phyloP scores from a whole-genome alignment of 371 early-diverging fungal species.

The Paraphysoderma sedebokerense region DNA sequence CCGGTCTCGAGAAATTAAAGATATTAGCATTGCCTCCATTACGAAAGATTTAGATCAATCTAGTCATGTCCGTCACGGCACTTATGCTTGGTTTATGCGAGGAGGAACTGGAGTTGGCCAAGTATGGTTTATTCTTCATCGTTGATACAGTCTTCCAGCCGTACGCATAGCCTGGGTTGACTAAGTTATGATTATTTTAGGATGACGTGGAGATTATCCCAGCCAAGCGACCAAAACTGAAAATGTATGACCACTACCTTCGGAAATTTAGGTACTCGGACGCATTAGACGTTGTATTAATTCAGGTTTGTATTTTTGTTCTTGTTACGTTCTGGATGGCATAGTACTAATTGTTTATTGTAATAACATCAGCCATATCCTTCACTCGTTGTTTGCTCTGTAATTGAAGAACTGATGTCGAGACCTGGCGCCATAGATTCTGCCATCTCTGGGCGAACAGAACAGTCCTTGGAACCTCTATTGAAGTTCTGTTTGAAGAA shows the following conservation, averaged over 20 bases:
- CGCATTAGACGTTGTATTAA: constrained; percentile 57
- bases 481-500: constrained; percentile 56
- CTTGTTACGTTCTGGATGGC: not conserved
- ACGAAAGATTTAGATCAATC: constrained; percentile 24
- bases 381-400: constrained; percentile 36
- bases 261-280: constrained; percentile 66
- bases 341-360: not conserved
- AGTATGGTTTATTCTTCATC: not conserved
- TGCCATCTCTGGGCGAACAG: constrained; percentile 77
- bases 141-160: not conserved
- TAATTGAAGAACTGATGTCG: constrained; percentile 75
- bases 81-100: constrained; percentile 52
- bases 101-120: constrained; percentile 22
- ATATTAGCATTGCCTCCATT: not conserved
- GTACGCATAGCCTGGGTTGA: not conserved
- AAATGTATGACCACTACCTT: constrained; percentile 62
- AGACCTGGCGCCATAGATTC: constrained; percentile 49
- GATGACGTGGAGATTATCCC: constrained; percentile 56
- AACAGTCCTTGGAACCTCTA: constrained; percentile 60
- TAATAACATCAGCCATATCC: constrained; percentile 23
- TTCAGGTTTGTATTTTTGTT: not conserved
- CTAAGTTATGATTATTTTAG: constrained; percentile 4
- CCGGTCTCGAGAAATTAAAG: constrained; percentile 39
- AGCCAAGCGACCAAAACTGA: constrained; percentile 30
- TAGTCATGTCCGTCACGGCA: constrained; percentile 23